These are phyloP conservation scores for Mycena citricolor DNA, from an alignment of 1,284 basidiomycete species.

Conservation along the genomic window DNA sequence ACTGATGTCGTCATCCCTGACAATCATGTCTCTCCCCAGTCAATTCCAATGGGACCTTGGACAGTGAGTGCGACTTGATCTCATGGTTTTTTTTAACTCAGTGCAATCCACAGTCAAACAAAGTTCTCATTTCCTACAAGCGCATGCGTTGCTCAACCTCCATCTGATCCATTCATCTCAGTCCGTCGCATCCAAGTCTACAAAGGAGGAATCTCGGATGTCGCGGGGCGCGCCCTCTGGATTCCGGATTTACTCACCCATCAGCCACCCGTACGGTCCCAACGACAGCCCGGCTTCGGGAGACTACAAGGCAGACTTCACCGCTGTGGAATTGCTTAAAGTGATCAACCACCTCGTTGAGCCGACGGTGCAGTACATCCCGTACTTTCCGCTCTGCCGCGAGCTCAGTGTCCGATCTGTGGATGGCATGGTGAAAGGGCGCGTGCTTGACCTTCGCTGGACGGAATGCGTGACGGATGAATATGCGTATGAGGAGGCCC, in stretches of 20 bases:
- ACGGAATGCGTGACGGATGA: constrained; percentile 63
- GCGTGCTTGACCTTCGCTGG: constrained; percentile 75
- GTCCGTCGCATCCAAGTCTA: constrained; percentile 22
- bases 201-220: constrained; percentile 2
- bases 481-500: constrained; percentile 30
- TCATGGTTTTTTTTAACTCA: constrained; percentile 1
- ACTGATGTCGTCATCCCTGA: constrained; percentile 9
- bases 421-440: constrained; percentile 76
- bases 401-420: constrained; percentile 76
- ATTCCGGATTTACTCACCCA: constrained; percentile 64
- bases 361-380: constrained; percentile 56
- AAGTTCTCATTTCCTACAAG: constrained; percentile 75
- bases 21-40: constrained; percentile 30
- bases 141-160: constrained; percentile 69
- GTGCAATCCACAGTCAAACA: constrained; percentile 53
- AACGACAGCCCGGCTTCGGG: constrained; percentile 32
- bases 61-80: constrained; percentile 28
- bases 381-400: constrained; percentile 76
- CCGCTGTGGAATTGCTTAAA: constrained; percentile 70
- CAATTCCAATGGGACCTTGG: constrained; percentile 42
- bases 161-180: constrained; percentile 76
- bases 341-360: constrained; percentile 71
- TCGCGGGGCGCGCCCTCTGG: constrained; percentile 42
- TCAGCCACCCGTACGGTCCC: constrained; percentile 37
- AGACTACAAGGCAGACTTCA: constrained; percentile 52